Evolutionary conservation across 805 yeast genomes (phyloP).

Genomic region (Hanseniaspora valbyensis): DNA sequence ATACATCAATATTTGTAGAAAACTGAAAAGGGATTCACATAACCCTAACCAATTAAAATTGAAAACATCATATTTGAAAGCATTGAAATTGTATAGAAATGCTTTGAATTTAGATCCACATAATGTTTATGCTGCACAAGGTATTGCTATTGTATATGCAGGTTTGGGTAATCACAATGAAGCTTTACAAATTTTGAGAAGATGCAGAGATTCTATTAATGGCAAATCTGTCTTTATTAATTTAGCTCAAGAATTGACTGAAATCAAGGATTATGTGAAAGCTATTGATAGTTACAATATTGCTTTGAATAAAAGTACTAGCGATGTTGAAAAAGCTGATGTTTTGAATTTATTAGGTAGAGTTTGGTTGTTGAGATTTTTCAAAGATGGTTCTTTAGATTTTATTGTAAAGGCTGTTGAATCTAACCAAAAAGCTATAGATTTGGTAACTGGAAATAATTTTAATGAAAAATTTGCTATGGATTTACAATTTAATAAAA

Average conservation of each 20-base stretch:
- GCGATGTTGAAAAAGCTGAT: conserved; percentile 52
- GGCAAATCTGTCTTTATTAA: conserved; percentile 76
- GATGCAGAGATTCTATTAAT: conserved; percentile 78
- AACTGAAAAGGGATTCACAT: conserved; percentile 36
- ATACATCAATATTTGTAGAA: conserved; percentile 73
- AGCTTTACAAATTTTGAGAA: conserved; percentile 78
- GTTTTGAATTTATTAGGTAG: conserved; percentile 66
- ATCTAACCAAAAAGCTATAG: conserved; percentile 47
- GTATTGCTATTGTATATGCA: conserved; percentile 84
- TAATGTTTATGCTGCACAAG: conserved; percentile 95
- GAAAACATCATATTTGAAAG: conserved; percentile 69
- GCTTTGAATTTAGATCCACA: conserved; percentile 72
- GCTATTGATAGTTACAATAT: conserved; percentile 83
- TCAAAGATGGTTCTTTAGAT: conserved; percentile 51
- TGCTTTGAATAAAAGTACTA: conserved; percentile 53
- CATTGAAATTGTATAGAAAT: conserved; percentile 85
- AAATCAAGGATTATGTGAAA: conserved; percentile 67
- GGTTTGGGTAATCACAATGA: conserved; percentile 64
- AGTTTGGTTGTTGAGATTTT: conserved; percentile 77
- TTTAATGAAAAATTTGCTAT: conserved; percentile 33
- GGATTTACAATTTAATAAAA: conserved; percentile 61
- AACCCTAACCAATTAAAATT: conserved; percentile 43
- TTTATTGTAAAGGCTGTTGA: conserved; percentile 52
- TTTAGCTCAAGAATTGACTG: conserved; percentile 76
- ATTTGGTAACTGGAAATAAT: conserved; percentile 22